A percentile compares a stretch with the other conserved stretches of the same genome.
Conservation (phyloP, 257 asterid genomes). For the Cruciata laevipes region DNA sequence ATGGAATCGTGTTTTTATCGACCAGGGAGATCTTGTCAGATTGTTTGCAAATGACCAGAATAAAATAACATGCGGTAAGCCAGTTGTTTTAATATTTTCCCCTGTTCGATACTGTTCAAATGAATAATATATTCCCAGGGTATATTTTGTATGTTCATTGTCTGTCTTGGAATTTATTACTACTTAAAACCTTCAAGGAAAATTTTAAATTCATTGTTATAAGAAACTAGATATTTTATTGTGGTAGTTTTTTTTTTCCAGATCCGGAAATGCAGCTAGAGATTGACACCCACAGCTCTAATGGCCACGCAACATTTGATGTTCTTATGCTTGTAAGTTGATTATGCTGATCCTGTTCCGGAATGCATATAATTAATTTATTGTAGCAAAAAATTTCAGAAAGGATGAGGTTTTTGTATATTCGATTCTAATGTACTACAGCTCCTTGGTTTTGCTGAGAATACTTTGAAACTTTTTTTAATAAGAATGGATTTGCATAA, state of each 20-base stretch:
- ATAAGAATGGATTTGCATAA: neutral
- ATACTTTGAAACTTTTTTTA: neutral
- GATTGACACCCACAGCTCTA: slow-evolving; percentile 57
- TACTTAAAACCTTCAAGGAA: neutral
- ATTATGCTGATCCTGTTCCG: slow-evolving; percentile 10
- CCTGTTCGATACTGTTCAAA: neutral
- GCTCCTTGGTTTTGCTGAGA: neutral
- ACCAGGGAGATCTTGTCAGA: slow-evolving; percentile 91
- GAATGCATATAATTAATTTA: slow-evolving; percentile 3
- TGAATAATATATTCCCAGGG: neutral
- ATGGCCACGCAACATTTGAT: slow-evolving; percentile 65
- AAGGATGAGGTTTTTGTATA: neutral
- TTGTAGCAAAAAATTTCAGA: neutral
- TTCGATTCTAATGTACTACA: neutral
- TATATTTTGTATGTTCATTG: neutral
- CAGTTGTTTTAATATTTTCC: slow-evolving; percentile 6
- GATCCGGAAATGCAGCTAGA: slow-evolving; percentile 88
- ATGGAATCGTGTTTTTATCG: slow-evolving; percentile 21
- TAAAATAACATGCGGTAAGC: slow-evolving; percentile 96
- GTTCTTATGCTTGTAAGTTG: slow-evolving; percentile 68
- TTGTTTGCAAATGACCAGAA: slow-evolving; percentile 86
- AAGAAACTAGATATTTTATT: neutral
- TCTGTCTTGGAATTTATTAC: neutral
- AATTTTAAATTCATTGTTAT: neutral
- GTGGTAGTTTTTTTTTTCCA: slow-evolving; percentile 27